Conservation (phyloP, 306 rosid genomes). For the Vigna mungo region DNA sequence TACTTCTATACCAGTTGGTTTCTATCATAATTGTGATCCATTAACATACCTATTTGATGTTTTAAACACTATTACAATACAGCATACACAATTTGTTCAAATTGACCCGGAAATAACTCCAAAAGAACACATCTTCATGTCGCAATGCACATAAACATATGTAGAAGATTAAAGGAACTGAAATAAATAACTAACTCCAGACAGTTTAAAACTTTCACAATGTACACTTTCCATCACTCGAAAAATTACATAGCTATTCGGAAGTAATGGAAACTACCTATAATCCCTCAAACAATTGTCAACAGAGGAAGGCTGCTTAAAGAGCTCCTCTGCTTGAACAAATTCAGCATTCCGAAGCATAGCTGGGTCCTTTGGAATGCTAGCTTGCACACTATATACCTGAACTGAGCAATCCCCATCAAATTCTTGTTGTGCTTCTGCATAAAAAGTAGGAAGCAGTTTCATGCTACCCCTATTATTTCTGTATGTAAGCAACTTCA, state of each 20-base stretch:
- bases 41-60: no score
- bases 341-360: conserved; percentile 90
- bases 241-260: conserved; percentile 22
- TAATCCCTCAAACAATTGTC: conserved; percentile 94
- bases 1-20: no score
- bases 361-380: conserved; percentile 93
- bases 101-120: not conserved
- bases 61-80: not conserved
- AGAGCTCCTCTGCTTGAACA: conserved; percentile 93
- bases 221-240: not conserved
- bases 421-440: conserved; percentile 89
- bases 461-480: conserved; percentile 29
- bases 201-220: conserved; percentile 7
- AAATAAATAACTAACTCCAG: conserved; percentile 10
- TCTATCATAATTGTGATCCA: no score
- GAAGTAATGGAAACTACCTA: conserved; percentile 56
- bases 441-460: conserved; percentile 45
- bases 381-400: conserved; percentile 92
- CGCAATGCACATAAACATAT: not conserved
- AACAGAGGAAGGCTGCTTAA: conserved; percentile 70
- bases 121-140: not conserved
- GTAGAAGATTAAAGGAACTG: conserved; percentile 10
- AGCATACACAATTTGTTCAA: conserved; percentile 1
- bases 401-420: conserved; percentile 83
- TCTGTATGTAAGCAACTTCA: conserved; percentile 28